Conservation (phyloP, 129 eudicot species). For the Lactuca sativa region DNA sequence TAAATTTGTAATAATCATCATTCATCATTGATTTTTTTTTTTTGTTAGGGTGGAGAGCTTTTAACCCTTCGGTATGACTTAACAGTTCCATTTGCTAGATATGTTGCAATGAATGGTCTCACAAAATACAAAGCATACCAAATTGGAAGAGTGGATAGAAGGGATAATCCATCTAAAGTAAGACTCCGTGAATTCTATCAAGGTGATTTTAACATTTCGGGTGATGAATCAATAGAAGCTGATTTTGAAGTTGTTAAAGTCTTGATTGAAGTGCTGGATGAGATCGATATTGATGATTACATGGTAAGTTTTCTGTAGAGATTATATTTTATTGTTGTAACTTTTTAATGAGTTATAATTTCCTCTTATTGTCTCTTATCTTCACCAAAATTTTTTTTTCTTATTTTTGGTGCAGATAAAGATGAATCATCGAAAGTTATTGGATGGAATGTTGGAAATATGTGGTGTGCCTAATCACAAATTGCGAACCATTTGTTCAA, state of each 20-base stretch:
- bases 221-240: conserved; percentile 68
- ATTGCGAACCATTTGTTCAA: conserved; percentile 86
- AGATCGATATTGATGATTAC: conserved; percentile 72
- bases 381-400: no score
- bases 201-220: conserved; percentile 94
- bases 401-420: conserved; percentile 52
- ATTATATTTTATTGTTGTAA: no score
- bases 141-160: conserved; percentile 81
- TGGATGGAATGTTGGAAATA: conserved; percentile 88
- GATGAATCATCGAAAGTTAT: conserved; percentile 79
- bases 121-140: conserved; percentile 80
- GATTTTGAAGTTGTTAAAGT: conserved; percentile 83
- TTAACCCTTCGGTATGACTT: conserved; percentile 93
- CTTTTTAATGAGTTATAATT: no score
- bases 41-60: conserved; percentile 88
- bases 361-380: no score
- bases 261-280: conserved; percentile 78
- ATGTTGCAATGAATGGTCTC: conserved; percentile 88
- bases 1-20: no score
- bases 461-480: conserved; percentile 89
- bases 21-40: not conserved
- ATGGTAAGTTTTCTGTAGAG: conserved; percentile 46
- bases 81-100: conserved; percentile 93
- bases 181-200: conserved; percentile 93
- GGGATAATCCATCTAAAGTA: conserved; percentile 95